Evolutionary conservation across 2,329 filamentous ascomycete species (phyloP).

Genomic region (Trichoderma koningiopsis): DNA sequence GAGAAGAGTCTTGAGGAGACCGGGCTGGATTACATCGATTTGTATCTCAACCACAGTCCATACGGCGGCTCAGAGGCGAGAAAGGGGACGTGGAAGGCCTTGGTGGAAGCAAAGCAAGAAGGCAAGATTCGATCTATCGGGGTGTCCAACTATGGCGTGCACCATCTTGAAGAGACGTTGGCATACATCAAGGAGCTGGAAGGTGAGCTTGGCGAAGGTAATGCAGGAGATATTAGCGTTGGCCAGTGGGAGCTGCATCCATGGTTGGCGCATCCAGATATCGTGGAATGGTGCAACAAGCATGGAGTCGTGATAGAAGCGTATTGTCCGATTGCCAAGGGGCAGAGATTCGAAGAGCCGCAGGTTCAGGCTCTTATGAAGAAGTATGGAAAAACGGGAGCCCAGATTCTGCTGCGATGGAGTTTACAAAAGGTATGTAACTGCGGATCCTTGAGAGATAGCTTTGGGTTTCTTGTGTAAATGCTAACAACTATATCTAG

Average conservation of each 20-base stretch:
- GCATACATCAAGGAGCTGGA: conserved; percentile 53
- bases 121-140: conserved; percentile 67
- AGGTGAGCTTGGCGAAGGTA: conserved; percentile 3
- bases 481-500: conserved; percentile 36
- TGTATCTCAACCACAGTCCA: conserved; percentile 71
- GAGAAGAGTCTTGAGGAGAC: conserved; percentile 11
- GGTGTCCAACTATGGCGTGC: conserved; percentile 71
- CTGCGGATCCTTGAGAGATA: background rate
- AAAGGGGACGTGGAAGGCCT: conserved; percentile 65
- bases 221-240: conserved; percentile 50
- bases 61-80: conserved; percentile 54
- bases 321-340: conserved; percentile 43
- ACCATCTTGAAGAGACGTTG: conserved; percentile 70
- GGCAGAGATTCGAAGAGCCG: conserved; percentile 50
- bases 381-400: conserved; percentile 61
- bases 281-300: conserved; percentile 66
- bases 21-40: conserved; percentile 63
- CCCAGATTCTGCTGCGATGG: conserved; percentile 70
- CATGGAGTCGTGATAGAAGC: conserved; percentile 64
- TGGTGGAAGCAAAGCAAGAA: conserved; percentile 63
- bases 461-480: background rate
- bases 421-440: conserved; percentile 58
- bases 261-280: conserved; percentile 60
- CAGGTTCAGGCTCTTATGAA: conserved; percentile 58
- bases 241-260: conserved; percentile 62